Conservation (phyloP, 805 yeast species). For the Danielia reshetovae region DNA sequence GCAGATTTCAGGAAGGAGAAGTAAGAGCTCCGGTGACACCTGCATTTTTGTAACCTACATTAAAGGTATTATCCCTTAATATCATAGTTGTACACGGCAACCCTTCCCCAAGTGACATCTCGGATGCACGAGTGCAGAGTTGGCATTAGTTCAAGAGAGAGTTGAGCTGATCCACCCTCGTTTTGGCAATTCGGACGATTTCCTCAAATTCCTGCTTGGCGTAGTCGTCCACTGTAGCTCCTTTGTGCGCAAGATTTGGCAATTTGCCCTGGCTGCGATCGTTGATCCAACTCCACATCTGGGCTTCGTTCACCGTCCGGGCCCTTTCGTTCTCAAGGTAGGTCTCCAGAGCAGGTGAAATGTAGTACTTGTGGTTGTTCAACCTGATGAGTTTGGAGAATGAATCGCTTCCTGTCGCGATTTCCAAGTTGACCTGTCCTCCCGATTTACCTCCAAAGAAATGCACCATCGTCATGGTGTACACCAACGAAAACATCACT, state of each 20-base stretch:
- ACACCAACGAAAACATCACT: constrained; percentile 5
- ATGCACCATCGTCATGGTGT: constrained; percentile 6
- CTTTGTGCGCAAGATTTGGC: not conserved
- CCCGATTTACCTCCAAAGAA: constrained; percentile 1
- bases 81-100: no score
- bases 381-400: constrained; percentile 1
- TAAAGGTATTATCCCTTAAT: no score
- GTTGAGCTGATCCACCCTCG: constrained; percentile 10
- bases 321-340: constrained; percentile 7
- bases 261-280: constrained; percentile 4
- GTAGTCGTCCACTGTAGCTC: not conserved
- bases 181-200: constrained; percentile 13
- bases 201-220: constrained; percentile 11
- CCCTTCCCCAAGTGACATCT: no score
- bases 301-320: constrained; percentile 3
- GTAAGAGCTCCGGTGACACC: no score
- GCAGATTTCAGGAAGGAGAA: no score
- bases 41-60: no score
- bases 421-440: not conserved
- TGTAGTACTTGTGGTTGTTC: constrained; percentile 5
- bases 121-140: no score
- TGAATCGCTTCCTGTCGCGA: not conserved
- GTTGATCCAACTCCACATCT: constrained; percentile 16
- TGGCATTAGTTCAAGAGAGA: not conserved
- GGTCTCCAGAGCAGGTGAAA: constrained; percentile 11